Conservation (phyloP, 1,284 basidiomycete species). For the Serendipita sp. region DNA sequence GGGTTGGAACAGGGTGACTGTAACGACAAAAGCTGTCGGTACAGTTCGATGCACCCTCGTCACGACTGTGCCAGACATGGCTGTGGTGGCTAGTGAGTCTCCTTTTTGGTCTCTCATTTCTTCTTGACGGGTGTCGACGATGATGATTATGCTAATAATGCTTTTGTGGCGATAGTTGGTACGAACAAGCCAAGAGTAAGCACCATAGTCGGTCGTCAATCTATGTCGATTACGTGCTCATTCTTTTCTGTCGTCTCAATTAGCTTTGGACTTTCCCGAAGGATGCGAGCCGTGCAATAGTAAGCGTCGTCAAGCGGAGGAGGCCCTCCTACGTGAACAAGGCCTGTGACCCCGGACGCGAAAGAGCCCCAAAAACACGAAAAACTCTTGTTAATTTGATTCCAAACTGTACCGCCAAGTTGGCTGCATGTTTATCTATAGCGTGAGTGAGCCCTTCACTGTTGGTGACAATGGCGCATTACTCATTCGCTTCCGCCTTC, state of each 20-base stretch:
- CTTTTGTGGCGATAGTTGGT: background rate
- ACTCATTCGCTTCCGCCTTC: no score
- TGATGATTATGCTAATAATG: background rate
- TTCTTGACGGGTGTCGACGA: background rate
- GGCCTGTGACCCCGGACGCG: background rate
- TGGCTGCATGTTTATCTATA: no score
- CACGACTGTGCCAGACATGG: background rate
- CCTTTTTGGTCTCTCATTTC: background rate
- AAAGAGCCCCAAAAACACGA: background rate
- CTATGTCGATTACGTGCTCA: background rate
- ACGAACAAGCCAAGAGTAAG: constrained; percentile 4
- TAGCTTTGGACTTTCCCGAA: constrained; percentile 2
- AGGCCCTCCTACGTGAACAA: background rate
- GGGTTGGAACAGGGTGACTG: background rate
- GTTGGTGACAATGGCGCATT: no score
- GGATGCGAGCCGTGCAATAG: background rate
- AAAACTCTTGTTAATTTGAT: no score
- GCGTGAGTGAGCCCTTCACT: no score
- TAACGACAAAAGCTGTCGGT: background rate
- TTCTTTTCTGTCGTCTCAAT: no score
- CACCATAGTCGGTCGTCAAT: background rate
- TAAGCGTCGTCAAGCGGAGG: background rate
- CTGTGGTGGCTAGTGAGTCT: constrained; percentile 3
- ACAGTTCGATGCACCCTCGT: background rate
- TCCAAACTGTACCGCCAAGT: no score